Conservation (phyloP, 352 stramenopile genomes). For the Phytophthora parvispora region DNA sequence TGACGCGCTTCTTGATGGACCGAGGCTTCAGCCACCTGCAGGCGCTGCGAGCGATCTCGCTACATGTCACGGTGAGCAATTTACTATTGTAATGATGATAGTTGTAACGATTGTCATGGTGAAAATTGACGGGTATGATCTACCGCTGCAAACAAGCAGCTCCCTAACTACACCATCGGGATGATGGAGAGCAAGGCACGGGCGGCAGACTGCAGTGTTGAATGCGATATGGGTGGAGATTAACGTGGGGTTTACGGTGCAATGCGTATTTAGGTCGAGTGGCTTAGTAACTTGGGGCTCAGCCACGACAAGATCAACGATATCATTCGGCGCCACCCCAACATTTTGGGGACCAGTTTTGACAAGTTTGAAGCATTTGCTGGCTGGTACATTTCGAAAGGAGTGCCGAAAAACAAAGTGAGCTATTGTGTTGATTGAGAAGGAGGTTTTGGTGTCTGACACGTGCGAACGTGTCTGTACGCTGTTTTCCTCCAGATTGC, state of each 20-base stretch:
- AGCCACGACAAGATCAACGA: constrained; percentile 37
- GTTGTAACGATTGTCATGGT: background rate
- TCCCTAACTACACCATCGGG: constrained; percentile 34
- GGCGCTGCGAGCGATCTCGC: constrained; percentile 42
- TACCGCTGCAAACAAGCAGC: constrained; percentile 4
- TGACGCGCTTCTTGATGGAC: constrained; percentile 36
- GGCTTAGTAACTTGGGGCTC: constrained; percentile 42
- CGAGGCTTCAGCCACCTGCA: constrained; percentile 39
- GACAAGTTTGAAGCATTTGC: constrained; percentile 38
- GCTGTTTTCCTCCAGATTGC: constrained; percentile 34
- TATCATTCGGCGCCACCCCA: constrained; percentile 45
- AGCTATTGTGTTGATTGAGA: background rate
- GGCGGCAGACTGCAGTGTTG: background rate
- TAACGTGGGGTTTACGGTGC: background rate
- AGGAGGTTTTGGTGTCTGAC: background rate
- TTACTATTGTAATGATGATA: background rate
- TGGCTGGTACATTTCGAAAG: constrained; percentile 51
- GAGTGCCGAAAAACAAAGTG: constrained; percentile 36
- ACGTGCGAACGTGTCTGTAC: background rate
- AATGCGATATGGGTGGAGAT: background rate
- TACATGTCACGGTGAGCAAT: constrained; percentile 39
- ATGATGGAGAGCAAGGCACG: constrained; percentile 56
- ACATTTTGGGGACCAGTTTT: constrained; percentile 45
- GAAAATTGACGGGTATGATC: background rate
- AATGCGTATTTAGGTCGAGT: constrained; percentile 39